phyloP scores from a whole-genome alignment of 331 rosid species.

The Prunus yedoensis region DNA sequence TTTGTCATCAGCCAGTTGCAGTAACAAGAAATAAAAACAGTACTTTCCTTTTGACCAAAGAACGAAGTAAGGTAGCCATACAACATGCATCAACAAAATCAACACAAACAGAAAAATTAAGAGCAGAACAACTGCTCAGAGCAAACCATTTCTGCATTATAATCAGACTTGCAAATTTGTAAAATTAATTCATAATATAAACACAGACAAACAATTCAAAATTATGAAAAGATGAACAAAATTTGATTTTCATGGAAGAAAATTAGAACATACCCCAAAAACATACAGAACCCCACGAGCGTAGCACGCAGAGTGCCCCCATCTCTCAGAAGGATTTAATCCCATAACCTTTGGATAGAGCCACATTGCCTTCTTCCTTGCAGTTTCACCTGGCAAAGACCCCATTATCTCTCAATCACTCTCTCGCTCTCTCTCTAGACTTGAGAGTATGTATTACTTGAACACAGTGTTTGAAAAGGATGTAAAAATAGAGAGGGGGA shows the following conservation, averaged over 20 bases:
- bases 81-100: constrained; percentile 9
- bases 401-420: constrained; percentile 32
- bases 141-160: constrained; percentile 12
- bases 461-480: constrained; percentile 54
- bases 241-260: background rate
- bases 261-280: constrained; percentile 73
- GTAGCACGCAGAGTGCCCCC: constrained; percentile 96
- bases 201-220: background rate
- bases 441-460: constrained; percentile 16
- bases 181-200: constrained; percentile 11
- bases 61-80: background rate
- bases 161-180: constrained; percentile 23
- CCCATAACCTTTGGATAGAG: constrained; percentile 80
- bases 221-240: background rate
- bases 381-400: constrained; percentile 48
- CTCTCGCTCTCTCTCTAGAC: constrained; percentile 4
- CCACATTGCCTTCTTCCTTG: constrained; percentile 96
- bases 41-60: background rate
- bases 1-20: constrained; percentile 43
- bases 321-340: constrained; percentile 84
- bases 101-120: background rate
- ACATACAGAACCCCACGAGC: constrained; percentile 65
- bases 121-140: too few relatives aligned
- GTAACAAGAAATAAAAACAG: constrained; percentile 12
- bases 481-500: constrained; percentile 32